Evolutionary conservation across 2,329 filamentous ascomycete genomes (phyloP), one percentile per base, ranked within the genome.

Genomic region (Metarhizium guizhouense): DNA sequence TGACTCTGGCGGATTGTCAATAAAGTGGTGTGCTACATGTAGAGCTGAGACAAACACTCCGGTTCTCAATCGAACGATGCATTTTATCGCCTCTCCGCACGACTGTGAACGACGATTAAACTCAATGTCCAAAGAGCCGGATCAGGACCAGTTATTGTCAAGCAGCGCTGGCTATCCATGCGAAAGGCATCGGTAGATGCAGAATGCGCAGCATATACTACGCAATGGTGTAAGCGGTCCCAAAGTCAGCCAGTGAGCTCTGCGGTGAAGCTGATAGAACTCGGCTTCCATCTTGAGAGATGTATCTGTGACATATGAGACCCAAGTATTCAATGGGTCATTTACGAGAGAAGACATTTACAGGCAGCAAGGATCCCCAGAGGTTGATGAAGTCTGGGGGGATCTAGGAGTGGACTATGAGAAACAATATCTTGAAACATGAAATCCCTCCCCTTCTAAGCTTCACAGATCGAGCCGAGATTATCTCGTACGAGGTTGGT

Each of bases 341-440:
- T 79, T 85, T 20, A 61, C 83, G 54, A 68, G 79, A 0, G 75
- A 82, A 59, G 78, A 77, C 30, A 66, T 78, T 16, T 85, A 78
- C 62, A 76, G 81, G 2, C 70, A 74, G 56, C 64, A 71, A 13
- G 76, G 73, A 1, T 71, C 76, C 0, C 74, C 77, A 0, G 77
- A 80, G 52, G 80, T 83, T 0, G 82, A 85, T 57, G 73, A 72
- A 3, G 82, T 81, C 0, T 85, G 82, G 82, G 72, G n/a, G n/a
- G 67, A 63, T 7, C 57, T 72, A 0, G 70, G 68, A 0, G 63
- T 71, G 4, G 73, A 80, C 16, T 82, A 78, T 81, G 58, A 58
- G 75, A 10, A 18, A 45, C 7, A 40, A 3, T 16, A 20, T 14
- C 40, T 6, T 43, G 6, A 6, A 43, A 66, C 13, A 13, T 11